Conservation (phyloP, 1,139 yeast genomes). For the Diutina sp. region DNA sequence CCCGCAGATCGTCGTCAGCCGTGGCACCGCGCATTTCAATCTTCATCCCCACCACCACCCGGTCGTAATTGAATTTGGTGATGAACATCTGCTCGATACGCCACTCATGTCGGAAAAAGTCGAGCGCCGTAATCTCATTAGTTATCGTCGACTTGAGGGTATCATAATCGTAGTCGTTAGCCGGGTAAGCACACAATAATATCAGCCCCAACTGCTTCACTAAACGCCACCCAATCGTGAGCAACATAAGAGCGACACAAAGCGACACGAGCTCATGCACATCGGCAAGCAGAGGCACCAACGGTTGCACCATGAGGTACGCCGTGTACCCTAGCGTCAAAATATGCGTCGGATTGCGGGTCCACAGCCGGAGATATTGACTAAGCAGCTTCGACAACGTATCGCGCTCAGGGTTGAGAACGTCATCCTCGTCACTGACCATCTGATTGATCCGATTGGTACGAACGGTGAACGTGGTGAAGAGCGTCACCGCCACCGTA, state of each 20-base stretch:
- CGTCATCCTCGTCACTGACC: not conserved
- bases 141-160: constrained; percentile 20
- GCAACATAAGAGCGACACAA: constrained; percentile 33
- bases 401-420: not conserved
- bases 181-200: constrained; percentile 41
- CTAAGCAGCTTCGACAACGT: not conserved
- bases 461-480: constrained; percentile 11
- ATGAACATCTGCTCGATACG: constrained; percentile 36
- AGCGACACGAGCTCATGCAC: constrained; percentile 39
- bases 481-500: constrained; percentile 19
- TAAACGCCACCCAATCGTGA: constrained; percentile 42
- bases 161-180: constrained; percentile 25
- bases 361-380: not conserved
- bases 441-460: not conserved
- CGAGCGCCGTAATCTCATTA: constrained; percentile 28
- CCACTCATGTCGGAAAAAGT: constrained; percentile 37
- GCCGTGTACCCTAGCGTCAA: constrained; percentile 45
- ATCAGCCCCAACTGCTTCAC: constrained; percentile 40
- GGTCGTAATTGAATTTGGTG: constrained; percentile 48
- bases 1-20: constrained; percentile 48
- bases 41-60: constrained; percentile 43
- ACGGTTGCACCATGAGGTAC: constrained; percentile 20
- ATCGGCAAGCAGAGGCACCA: constrained; percentile 20
- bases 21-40: constrained; percentile 56
- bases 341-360: constrained; percentile 43